These are phyloP conservation scores for Nakazawaea sp. DNA, from an alignment of 805 yeast species.

Conservation along the genomic window DNA sequence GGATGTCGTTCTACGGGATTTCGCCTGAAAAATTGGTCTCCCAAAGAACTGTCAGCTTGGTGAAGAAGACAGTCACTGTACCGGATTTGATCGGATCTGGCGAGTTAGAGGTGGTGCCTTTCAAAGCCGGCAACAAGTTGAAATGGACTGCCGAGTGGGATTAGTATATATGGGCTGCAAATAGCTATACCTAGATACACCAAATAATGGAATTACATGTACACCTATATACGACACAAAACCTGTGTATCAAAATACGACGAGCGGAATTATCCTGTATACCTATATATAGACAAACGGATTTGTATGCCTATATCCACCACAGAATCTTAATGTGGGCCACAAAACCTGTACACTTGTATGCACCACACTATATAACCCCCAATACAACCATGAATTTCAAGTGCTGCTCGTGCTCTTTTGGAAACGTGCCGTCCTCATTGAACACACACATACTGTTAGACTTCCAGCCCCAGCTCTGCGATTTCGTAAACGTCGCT, in stretches of 20 bases:
- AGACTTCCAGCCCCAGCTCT: constrained; percentile 61
- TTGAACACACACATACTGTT: constrained; percentile 45
- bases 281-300: too few relatives aligned
- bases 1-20: constrained; percentile 65
- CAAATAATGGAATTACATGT: too few relatives aligned
- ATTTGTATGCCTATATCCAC: too few relatives aligned
- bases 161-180: too few relatives aligned
- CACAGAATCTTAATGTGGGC: too few relatives aligned
- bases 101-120: constrained; percentile 66
- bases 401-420: constrained; percentile 34
- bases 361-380: constrained; percentile 22
- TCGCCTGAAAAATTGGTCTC: constrained; percentile 34
- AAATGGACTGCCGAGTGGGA: constrained; percentile 76
- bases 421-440: constrained; percentile 38
- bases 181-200: too few relatives aligned
- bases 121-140: constrained; percentile 72
- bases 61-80: constrained; percentile 43
- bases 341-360: too few relatives aligned
- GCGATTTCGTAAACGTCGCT: constrained; percentile 42
- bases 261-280: too few relatives aligned
- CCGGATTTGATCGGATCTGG: constrained; percentile 51
- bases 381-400: constrained; percentile 47
- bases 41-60: constrained; percentile 46
- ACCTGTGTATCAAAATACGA: too few relatives aligned
- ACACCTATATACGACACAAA: too few relatives aligned